Base-by-base conservation (phyloP, 441 rosid species). In the Macaranga tanarius region DNA sequence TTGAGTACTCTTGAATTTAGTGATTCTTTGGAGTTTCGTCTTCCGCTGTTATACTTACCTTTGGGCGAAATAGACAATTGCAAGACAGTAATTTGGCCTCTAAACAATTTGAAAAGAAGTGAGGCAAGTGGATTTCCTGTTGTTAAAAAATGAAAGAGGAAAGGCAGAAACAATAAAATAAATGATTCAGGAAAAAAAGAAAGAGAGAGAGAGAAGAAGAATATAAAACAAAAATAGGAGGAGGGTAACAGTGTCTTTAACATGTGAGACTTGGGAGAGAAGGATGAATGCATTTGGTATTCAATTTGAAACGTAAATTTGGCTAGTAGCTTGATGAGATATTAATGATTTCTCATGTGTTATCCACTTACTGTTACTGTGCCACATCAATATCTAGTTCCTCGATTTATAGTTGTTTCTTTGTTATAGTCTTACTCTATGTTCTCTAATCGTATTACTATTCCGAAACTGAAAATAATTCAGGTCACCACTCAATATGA, bases 401-500 rank as follows among this genome's bases (percentile, higher is more conserved):
- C 26, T 38, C 8, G 48, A 40, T 45, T 26, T 48, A 22, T 64
- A 22, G 28, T 66, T 44, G n/a, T 26, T 25, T 57, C 42, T 75
- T 34, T 7, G n/a, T 31, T 40, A 47, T 63, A 25, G 15, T 50
- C 55, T 50, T 72, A 9, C 42, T 74, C 44, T 16, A 20, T 70
- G 57, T 75, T 77, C 56, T 76, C 54, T 65, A 54, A 65, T 22
- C 57, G n/a, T 45, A 17, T 65, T 38, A 23, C 38, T 72, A 52
- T 55, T 56, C 10, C 15, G 9, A 51, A 72, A 62, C 38, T 73
- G 52, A 67, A 31, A 64, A 44, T 67, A 62, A 73, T 77, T 73
- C 84, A 92, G 97, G 92, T 71, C 77, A 84, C 84, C 69, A 76
- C 79, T 73, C 82, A 83, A 73, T 86, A 82, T 77, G 86, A 84